Conservation (phyloP, 257 asterid genomes). For the Apocynum venetum region DNA sequence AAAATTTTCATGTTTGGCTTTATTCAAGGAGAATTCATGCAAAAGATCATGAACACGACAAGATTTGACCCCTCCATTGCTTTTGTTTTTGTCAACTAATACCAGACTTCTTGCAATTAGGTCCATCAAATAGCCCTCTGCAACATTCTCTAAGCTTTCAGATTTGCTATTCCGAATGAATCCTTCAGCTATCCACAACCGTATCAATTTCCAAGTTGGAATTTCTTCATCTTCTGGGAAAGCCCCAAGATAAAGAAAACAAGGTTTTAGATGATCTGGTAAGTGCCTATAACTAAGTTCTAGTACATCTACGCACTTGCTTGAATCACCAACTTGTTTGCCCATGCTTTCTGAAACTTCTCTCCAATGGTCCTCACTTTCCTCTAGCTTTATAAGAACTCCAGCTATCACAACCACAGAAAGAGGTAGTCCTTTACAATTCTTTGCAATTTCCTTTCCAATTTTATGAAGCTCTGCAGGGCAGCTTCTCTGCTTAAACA, state of each 20-base stretch:
- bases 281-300: constrained; percentile 23
- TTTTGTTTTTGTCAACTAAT: constrained; percentile 10
- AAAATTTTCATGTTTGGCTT: constrained; percentile 17
- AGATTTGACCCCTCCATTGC: constrained; percentile 16
- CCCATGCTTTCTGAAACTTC: not conserved
- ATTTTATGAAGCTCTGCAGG: not conserved
- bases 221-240: constrained; percentile 21
- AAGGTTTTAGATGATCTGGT: constrained; percentile 20
- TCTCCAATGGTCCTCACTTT: not conserved
- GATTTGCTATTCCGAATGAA: not conserved
- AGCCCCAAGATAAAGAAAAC: constrained; percentile 24
- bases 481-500: not conserved
- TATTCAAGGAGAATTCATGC: constrained; percentile 17
- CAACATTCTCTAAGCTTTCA: constrained; percentile 24
- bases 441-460: constrained; percentile 4
- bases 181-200: constrained; percentile 29
- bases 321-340: not conserved
- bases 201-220: constrained; percentile 10
- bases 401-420: constrained; percentile 19
- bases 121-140: constrained; percentile 24
- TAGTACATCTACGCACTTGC: constrained; percentile 1
- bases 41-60: constrained; percentile 22
- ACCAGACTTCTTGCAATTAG: constrained; percentile 19
- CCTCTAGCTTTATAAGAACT: not conserved
- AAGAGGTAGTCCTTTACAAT: constrained; percentile 12